These are phyloP conservation scores for Solanum neorickii DNA, from an alignment of 257 asterid genomes.

Conservation along the genomic window DNA sequence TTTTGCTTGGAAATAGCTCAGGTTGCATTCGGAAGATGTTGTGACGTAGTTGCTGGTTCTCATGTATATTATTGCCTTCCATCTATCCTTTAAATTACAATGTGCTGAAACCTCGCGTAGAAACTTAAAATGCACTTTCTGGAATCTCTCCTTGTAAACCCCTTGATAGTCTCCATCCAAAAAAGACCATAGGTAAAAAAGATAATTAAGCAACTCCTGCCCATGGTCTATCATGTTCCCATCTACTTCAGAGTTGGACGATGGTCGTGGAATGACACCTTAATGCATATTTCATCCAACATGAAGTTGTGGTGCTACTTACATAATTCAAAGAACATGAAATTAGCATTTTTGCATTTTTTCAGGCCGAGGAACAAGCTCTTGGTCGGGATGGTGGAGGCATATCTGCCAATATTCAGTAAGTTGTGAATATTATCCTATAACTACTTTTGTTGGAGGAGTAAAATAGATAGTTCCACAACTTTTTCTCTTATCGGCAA, in stretches of 20 bases:
- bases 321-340: not conserved
- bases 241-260: not conserved
- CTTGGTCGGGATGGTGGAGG: slow-evolving; percentile 78
- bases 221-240: not conserved
- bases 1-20: not conserved
- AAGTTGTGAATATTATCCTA: slow-evolving; percentile 18
- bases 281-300: not conserved
- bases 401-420: slow-evolving; percentile 68
- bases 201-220: not conserved
- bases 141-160: not conserved
- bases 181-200: not conserved
- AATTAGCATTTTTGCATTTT: not conserved
- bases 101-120: not conserved
- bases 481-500: not conserved
- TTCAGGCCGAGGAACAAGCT: slow-evolving; percentile 81
- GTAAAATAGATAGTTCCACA: not conserved
- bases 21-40: not conserved
- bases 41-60: not conserved
- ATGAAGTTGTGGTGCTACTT: not conserved
- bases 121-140: not conserved
- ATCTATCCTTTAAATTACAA: not conserved
- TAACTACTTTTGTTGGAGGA: not conserved
- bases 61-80: not conserved
- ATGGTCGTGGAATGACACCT: not conserved
- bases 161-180: not conserved